Percentiles rank a stretch among this genome's conserved stretches.
Evolutionary conservation across 805 yeast species (phyloP).

Genomic region (Candida schatavii): DNA sequence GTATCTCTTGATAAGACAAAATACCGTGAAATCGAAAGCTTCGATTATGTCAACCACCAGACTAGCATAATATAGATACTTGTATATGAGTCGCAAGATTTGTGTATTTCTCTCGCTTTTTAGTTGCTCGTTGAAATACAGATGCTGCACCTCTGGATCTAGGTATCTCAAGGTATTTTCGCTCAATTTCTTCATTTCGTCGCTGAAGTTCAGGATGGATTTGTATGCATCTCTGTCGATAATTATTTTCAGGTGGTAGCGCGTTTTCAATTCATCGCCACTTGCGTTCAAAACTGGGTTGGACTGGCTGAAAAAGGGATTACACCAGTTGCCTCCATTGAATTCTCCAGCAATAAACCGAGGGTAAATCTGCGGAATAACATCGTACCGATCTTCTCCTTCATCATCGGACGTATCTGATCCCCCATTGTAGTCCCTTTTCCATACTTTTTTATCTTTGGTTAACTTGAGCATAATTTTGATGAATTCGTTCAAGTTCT

Average conservation of each 20-base stretch:
- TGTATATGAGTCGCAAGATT: slow-evolving; percentile 51
- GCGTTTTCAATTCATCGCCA: slow-evolving; percentile 42
- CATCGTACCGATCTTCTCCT: slow-evolving; percentile 32
- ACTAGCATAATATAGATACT: slow-evolving; percentile 47
- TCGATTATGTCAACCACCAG: slow-evolving; percentile 53
- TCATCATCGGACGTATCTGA: slow-evolving; percentile 36
- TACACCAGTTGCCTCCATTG: slow-evolving; percentile 79
- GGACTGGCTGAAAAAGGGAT: slow-evolving; percentile 53
- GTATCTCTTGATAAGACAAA: slow-evolving; percentile 38
- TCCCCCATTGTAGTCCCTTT: slow-evolving; percentile 33
- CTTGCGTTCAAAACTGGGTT: slow-evolving; percentile 38
- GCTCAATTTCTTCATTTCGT: slow-evolving; percentile 37
- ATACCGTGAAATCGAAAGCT: slow-evolving; percentile 60
- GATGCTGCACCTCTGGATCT: slow-evolving; percentile 32
- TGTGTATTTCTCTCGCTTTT: slow-evolving; percentile 48
- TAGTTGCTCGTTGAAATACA: slow-evolving; percentile 32
- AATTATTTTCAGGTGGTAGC: slow-evolving; percentile 43
- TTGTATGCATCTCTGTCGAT: slow-evolving; percentile 49
- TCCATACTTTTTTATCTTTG: slow-evolving; percentile 26
- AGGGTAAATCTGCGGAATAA: slow-evolving; percentile 66
- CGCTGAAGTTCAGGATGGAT: slow-evolving; percentile 31
- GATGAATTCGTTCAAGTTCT: slow-evolving; percentile 25
- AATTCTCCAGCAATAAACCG: slow-evolving; percentile 63
- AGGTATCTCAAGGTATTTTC: slow-evolving; percentile 42
- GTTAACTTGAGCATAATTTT: slow-evolving; percentile 32